Evolutionary conservation across 108 stramenopile species (phyloP), one percentile per base, ranked within the genome.

Genomic region (Cylindrotheca closterium): DNA sequence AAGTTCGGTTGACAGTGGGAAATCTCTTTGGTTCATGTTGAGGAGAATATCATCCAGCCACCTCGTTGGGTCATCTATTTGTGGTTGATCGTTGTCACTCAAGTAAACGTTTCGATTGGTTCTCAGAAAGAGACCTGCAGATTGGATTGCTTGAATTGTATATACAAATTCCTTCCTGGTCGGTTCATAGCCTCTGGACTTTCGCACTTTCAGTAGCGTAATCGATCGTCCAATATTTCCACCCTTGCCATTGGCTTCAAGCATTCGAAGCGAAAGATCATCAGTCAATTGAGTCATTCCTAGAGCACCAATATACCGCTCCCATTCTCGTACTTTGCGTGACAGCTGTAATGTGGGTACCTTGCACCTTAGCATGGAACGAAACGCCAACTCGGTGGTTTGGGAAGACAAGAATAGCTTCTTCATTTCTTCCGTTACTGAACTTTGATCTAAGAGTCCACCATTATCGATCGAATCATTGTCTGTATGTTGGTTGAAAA

Each of bases 31-130:
- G 58, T 70, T 69, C 91, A 93, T 93, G 50, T 93, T 89, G 46
- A 93, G 51, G 19, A 93, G 60, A 61, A 93, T 93, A 10, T 87
- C 88, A 80, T 93, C 91, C 19, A 93, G 74, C 76, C 86, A 93
- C n/a, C 88, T 73, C 2, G 91, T 93, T 7, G 91, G 91, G 55
- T 93, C 83, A 65, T 93, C 91, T 22, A 93, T 76, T 53, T 74
- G 61, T 10, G 91, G 82, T 63, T 92, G 87, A 21, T 84, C 58
- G 7, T 75, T 61, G 52, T 91, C 90, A 31, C 68, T 49, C 19
- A 83, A 60, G 53, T 84, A 87, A 19, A 84, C 75, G 51, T 92
- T 92, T 28, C 91, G 85, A 60, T 79, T 70, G 27, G 64, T 73
- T 25, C 63, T 46, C 17, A 86, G 61, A 21, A 79, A 73, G 30